phyloP scores from a whole-genome alignment of 1,139 yeast species.

The Zygosaccharomyces sapae region DNA sequence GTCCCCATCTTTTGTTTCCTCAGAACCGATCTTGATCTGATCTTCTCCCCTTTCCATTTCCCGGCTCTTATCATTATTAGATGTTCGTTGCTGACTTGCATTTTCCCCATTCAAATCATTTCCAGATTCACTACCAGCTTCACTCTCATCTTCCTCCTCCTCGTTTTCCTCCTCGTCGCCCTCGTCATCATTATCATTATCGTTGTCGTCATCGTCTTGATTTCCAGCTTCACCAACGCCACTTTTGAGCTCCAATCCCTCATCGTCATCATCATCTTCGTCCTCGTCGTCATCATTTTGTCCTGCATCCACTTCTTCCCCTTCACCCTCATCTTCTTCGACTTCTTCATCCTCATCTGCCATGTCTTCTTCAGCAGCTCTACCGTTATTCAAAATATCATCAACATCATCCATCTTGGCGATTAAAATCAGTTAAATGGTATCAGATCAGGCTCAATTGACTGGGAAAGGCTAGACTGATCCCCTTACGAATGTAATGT shows the following conservation, averaged over 20 bases:
- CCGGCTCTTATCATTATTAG: slow-evolving; percentile 4
- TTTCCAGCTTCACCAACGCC: slow-evolving; percentile 18
- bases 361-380: slow-evolving; percentile 29
- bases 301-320: slow-evolving; percentile 10
- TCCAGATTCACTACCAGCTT: slow-evolving; percentile 13
- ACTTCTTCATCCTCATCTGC: slow-evolving; percentile 33
- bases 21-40: slow-evolving; percentile 23
- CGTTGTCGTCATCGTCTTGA: slow-evolving; percentile 17
- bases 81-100: background rate
- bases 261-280: slow-evolving; percentile 20
- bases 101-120: slow-evolving; percentile 12
- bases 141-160: slow-evolving; percentile 16
- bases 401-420: slow-evolving; percentile 33
- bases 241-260: slow-evolving; percentile 17
- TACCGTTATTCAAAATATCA: slow-evolving; percentile 29
- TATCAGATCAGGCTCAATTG: too few species aligned
- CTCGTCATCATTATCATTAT: slow-evolving; percentile 16
- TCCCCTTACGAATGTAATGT: too few species aligned
- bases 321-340: slow-evolving; percentile 20
- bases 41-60: background rate
- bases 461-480: too few species aligned
- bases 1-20: slow-evolving; percentile 10
- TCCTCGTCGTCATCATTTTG: slow-evolving; percentile 22
- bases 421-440: background rate
- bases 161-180: slow-evolving; percentile 18